Conservation (phyloP, 176 grass and related monocot genomes). For the Oryza glumipatula region DNA sequence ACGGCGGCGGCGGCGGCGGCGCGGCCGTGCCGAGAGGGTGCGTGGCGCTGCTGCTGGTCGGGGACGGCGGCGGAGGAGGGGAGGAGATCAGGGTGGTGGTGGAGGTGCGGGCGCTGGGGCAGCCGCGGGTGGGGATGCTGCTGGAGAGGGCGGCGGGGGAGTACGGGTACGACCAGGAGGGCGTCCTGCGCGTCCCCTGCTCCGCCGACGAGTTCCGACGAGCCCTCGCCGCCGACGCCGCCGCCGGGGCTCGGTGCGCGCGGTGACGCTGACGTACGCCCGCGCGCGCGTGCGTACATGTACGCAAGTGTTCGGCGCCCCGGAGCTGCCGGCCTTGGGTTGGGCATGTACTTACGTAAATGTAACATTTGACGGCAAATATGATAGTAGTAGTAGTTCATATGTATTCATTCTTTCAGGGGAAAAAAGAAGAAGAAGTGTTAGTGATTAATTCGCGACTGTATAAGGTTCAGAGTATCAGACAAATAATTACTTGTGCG, state of each 20-base stretch:
- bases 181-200: slow-evolving; percentile 61
- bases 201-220: slow-evolving; percentile 41
- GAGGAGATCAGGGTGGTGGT: slow-evolving; percentile 33
- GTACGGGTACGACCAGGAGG: slow-evolving; percentile 55
- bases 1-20: not conserved
- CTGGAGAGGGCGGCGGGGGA: slow-evolving; percentile 53
- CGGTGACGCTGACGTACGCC: too few species aligned
- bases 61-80: not conserved
- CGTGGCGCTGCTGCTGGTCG: slow-evolving; percentile 58
- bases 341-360: not conserved
- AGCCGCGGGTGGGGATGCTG: slow-evolving; percentile 44
- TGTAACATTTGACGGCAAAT: too few species aligned
- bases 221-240: slow-evolving; percentile 17
- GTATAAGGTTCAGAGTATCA: too few species aligned
- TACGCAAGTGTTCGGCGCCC: too few species aligned
- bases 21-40: slow-evolving; percentile 42
- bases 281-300: too few species aligned
- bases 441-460: too few species aligned
- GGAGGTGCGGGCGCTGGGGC: slow-evolving; percentile 36
- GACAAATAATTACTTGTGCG: too few species aligned
- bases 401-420: too few species aligned
- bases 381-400: too few species aligned
- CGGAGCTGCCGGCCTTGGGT: not conserved
- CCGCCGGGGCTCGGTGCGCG: not conserved
- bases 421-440: too few species aligned